A percentile compares a stretch with the other conserved stretches of the same genome.
Conservation (phyloP, 2,329 filamentous ascomycete genomes). For the Graphiopsis chlorocephala region DNA sequence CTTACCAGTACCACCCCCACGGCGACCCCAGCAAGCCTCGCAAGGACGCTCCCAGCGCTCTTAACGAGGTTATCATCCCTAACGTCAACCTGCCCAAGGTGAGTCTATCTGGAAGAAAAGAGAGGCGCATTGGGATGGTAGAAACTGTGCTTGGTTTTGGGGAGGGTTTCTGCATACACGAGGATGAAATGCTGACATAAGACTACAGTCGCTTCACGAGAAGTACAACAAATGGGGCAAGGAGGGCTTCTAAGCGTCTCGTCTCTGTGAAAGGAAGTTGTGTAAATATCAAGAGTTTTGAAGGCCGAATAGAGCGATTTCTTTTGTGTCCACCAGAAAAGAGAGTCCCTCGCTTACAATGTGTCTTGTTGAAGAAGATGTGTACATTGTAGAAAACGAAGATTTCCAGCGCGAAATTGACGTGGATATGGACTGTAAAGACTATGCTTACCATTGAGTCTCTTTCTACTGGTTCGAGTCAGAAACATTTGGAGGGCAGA, state of each 20-base stretch:
- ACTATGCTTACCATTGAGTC: background rate
- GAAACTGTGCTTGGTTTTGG: background rate
- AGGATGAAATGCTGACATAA: slow-evolving; percentile 7
- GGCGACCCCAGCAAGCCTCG: slow-evolving; percentile 73
- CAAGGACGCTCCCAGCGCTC: slow-evolving; percentile 87
- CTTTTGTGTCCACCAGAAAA: background rate
- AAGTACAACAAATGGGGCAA: slow-evolving; percentile 99
- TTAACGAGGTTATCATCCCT: slow-evolving; percentile 93
- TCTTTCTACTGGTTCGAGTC: background rate
- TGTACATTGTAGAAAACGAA: background rate
- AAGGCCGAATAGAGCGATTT: slow-evolving; percentile 17
- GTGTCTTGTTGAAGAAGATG: background rate
- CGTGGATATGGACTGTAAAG: background rate
- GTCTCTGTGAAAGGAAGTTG: background rate
- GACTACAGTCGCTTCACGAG: slow-evolving; percentile 80
- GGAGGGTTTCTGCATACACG: background rate
- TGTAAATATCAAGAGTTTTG: slow-evolving; percentile 17
- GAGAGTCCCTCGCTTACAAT: background rate
- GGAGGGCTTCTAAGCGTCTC: slow-evolving; percentile 70
- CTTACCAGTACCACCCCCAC: slow-evolving; percentile 70
- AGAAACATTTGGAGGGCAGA: background rate
- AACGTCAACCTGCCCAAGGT: slow-evolving; percentile 91
- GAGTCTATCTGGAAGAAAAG: slow-evolving; percentile 33
- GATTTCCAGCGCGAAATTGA: background rate
- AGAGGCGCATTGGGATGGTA: background rate